Base-by-base conservation (phyloP, 2,329 filamentous ascomycete genomes). In the Paraphoma chrysanthemicola region DNA sequence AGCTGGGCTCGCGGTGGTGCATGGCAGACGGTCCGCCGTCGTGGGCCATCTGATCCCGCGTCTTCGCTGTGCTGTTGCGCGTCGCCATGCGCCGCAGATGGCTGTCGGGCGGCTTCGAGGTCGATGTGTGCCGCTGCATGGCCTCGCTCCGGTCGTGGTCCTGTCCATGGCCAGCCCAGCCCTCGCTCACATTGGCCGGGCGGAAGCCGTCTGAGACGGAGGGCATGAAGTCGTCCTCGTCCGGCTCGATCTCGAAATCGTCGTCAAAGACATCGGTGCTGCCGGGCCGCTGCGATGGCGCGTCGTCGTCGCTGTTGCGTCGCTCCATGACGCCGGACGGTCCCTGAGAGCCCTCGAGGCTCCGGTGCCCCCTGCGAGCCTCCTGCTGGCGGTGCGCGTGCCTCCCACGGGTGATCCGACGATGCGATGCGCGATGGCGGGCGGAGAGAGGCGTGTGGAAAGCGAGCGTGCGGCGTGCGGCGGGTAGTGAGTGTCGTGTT, bases 181-280 rank as follows among this genome's bases (percentile, higher is more conserved):
- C 55, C 42, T 65, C 60, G 51, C 56, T 64, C 53, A 63, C 54
- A 59, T 72, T 69, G 31, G 70, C 68, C 38, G 80, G 79, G 46
- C 79, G 72, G 67, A 81, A 82, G 55, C 79, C 80, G 57, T 82
- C 79, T 52, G 78, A 80, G 29, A 81, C 74, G 33, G 71, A 73
- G 54, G 73, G 69, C 67, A 78, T 78, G 57, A 77, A 78, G 57
- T 81, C 78, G 18, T 78, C 77, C 54, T 75, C 70, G 54, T 72
- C 68, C 11, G 69, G 59, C 31, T 77, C 74, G 51, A 80, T 66
- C 59, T 80, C 81, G 63, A 76, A 78, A 58, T 82, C 79, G 67
- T 83, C 81, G 69, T 78, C 80, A 62, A 83, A 83, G 53, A 82
- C 76, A 69, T 83, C 76, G 50, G 71, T 66, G 54, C 74, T 77